Evolutionary conservation across 495 filamentous ascomycete species (phyloP).

Genomic region (Penicillium malachiteum): DNA sequence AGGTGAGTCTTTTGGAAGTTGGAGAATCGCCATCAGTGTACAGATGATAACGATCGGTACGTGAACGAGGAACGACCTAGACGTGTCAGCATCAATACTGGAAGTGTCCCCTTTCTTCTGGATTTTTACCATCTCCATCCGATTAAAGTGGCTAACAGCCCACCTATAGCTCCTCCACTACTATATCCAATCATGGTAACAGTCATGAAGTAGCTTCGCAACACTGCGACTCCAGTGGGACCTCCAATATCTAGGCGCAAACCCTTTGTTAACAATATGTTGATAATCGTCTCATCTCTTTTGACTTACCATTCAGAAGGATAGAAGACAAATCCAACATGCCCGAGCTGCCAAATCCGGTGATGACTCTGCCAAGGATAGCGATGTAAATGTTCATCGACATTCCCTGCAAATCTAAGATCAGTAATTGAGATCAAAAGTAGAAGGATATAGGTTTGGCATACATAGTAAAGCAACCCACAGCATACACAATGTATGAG

Average conservation of each 20-base stretch:
- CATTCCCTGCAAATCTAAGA: neutral
- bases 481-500: neutral
- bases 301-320: neutral
- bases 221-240: neutral
- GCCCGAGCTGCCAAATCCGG: neutral
- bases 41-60: neutral
- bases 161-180: neutral
- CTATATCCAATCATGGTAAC: neutral
- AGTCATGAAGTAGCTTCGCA: constrained; percentile 2
- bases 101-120: neutral
- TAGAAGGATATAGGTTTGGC: neutral
- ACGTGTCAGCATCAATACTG: neutral
- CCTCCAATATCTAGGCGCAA: neutral
- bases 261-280: neutral
- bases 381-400: neutral
- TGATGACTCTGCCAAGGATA: neutral
- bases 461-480: neutral
- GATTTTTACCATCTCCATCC: constrained; percentile 1
- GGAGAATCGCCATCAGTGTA: neutral
- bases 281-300: neutral
- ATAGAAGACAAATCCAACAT: neutral
- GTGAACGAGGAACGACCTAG: neutral
- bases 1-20: neutral
- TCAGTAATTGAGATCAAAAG: neutral
- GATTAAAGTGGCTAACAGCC: neutral